Evolutionary conservation across 805 yeast genomes (phyloP).

Genomic region (Candida parachauliodes): DNA sequence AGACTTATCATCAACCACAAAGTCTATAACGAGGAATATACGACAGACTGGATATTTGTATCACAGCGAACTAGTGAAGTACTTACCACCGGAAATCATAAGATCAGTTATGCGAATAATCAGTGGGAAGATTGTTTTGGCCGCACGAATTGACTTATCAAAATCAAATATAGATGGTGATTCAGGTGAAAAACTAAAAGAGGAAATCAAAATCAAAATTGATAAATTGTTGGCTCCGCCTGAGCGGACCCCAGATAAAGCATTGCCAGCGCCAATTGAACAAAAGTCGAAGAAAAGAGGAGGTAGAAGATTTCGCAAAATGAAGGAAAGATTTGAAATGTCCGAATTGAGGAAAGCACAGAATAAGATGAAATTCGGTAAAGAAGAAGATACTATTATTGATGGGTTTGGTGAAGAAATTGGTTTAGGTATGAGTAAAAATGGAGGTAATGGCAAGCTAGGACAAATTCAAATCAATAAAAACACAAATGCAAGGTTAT

Average conservation of each 20-base stretch:
- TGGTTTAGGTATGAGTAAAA: slow-evolving; percentile 72
- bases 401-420: slow-evolving; percentile 77
- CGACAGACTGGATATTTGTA: slow-evolving; percentile 70
- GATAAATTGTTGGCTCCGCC: slow-evolving; percentile 80
- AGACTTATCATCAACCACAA: slow-evolving; percentile 30
- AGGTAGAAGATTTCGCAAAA: slow-evolving; percentile 74
- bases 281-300: slow-evolving; percentile 79
- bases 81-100: slow-evolving; percentile 54
- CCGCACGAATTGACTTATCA: slow-evolving; percentile 76
- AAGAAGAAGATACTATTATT: slow-evolving; percentile 56
- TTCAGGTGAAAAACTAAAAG: slow-evolving; percentile 55
- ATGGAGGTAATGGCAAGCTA: slow-evolving; percentile 18
- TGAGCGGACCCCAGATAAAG: slow-evolving; percentile 52
- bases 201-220: slow-evolving; percentile 60
- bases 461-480: slow-evolving; percentile 32
- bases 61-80: slow-evolving; percentile 54
- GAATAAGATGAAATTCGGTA: slow-evolving; percentile 80
- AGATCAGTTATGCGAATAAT: slow-evolving; percentile 74
- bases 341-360: slow-evolving; percentile 81
- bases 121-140: slow-evolving; percentile 74
- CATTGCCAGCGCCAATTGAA: slow-evolving; percentile 74
- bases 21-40: slow-evolving; percentile 34
- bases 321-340: slow-evolving; percentile 75
- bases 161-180: slow-evolving; percentile 40
- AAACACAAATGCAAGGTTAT: slow-evolving; percentile 54